phyloP scores from a whole-genome alignment of 2,329 filamentous ascomycete genomes.

The Exophiala oligosperma region DNA sequence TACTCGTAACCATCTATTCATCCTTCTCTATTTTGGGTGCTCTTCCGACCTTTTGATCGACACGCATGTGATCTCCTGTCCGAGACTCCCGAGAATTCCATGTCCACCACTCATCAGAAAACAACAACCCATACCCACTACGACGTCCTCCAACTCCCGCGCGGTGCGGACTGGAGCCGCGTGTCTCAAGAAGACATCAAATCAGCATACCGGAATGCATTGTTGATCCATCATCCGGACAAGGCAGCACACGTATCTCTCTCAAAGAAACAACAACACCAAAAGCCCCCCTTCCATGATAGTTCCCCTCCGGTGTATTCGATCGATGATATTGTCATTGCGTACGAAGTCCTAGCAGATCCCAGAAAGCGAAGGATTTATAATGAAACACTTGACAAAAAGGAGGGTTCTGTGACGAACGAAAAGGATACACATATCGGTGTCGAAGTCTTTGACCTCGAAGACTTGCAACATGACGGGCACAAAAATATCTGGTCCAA shows the following conservation, averaged over 20 bases:
- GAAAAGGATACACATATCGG: conserved; percentile 44
- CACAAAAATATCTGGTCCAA: conserved; percentile 48
- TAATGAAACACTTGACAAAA: conserved; percentile 36
- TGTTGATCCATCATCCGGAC: conserved; percentile 61
- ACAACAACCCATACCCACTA: conserved; percentile 32
- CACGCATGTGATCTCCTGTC: conserved; percentile 9
- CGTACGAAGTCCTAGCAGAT: conserved; percentile 56
- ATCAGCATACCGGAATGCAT: conserved; percentile 56
- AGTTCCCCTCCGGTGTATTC: conserved; percentile 5
- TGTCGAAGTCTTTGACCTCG: conserved; percentile 59
- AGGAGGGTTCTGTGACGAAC: conserved; percentile 31
- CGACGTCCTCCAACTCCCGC: conserved; percentile 41
- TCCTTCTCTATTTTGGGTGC: background rate
- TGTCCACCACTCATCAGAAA: background rate
- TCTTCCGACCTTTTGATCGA: background rate
- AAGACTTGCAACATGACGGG: conserved; percentile 51
- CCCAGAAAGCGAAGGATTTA: conserved; percentile 48
- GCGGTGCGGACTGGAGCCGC: conserved; percentile 24
- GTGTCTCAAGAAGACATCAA: conserved; percentile 49
- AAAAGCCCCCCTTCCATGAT: background rate
- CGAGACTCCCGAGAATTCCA: background rate
- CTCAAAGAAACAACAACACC: too few species aligned
- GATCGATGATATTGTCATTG: conserved; percentile 61
- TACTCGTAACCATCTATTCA: background rate
- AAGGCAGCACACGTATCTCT: conserved; percentile 37